Evolutionary conservation across 208 protist species (phyloP).

Genomic region (Angomonas deanei): DNA sequence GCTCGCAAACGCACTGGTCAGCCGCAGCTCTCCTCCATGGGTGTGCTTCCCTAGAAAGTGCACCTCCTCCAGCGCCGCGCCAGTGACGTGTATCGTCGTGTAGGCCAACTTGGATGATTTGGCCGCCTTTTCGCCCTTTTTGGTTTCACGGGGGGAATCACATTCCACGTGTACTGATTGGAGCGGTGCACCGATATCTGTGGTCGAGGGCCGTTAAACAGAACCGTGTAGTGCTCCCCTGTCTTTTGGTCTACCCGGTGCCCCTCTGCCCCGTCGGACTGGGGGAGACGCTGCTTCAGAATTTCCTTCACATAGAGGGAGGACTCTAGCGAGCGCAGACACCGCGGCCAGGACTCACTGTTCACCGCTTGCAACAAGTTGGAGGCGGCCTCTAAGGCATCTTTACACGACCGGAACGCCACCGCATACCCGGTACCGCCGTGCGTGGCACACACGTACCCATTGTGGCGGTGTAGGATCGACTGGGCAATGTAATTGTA

Average conservation of each 20-base stretch:
- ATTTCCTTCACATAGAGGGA: constrained; percentile 65
- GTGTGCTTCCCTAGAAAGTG: constrained; percentile 15
- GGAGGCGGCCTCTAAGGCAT: constrained; percentile 61
- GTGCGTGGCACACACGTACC: constrained; percentile 66
- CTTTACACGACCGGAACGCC: constrained; percentile 30
- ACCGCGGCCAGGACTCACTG: constrained; percentile 38
- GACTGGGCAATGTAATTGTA: constrained; percentile 75
- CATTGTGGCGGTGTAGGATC: constrained; percentile 25
- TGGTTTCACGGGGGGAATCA: not conserved
- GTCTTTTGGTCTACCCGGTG: too few relatives aligned
- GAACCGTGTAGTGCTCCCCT: constrained; percentile 10
- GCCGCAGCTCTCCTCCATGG: constrained; percentile 2
- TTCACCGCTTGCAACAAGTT: constrained; percentile 52
- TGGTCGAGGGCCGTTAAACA: constrained; percentile 74
- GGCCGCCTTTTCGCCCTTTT: not conserved
- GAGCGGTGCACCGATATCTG: constrained; percentile 54
- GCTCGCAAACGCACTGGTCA: not conserved
- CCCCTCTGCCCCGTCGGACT: too few relatives aligned
- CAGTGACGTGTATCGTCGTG: constrained; percentile 24
- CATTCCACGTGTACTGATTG: constrained; percentile 18
- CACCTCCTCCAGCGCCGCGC: constrained; percentile 52
- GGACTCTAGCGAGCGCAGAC: constrained; percentile 42
- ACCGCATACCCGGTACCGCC: constrained; percentile 50
- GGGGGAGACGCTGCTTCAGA: constrained; percentile 18
- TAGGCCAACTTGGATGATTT: not conserved